Percentiles rank a stretch among this genome's conserved stretches.
Conservation (phyloP, 176 grass and related monocot genomes). For the Oryza longistaminata region DNA sequence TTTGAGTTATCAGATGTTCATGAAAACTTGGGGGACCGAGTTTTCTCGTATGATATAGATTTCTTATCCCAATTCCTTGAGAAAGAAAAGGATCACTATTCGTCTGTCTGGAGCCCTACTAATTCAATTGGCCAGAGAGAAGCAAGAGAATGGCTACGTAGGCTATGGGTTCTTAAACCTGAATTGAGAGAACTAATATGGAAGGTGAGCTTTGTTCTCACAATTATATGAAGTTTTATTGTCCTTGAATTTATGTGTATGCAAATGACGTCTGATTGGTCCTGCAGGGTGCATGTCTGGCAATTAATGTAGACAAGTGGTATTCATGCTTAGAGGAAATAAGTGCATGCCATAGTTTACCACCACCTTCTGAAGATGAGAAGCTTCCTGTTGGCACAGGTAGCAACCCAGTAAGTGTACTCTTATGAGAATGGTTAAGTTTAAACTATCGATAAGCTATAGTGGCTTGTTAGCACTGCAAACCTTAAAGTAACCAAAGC, state of each 20-base stretch:
- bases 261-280: neutral
- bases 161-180: conserved; percentile 89
- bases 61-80: conserved; percentile 89
- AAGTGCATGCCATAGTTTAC: conserved; percentile 67
- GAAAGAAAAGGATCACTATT: conserved; percentile 85
- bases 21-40: conserved; percentile 44
- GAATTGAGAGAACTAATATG: conserved; percentile 78
- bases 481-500: conserved; percentile 8
- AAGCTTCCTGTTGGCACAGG: conserved; percentile 97
- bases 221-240: conserved; percentile 16
- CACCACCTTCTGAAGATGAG: conserved; percentile 72
- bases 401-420: conserved; percentile 98
- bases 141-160: conserved; percentile 89
- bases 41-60: conserved; percentile 80
- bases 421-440: neutral
- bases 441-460: conserved; percentile 12
- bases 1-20: conserved; percentile 49
- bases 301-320: conserved; percentile 86
- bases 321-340: conserved; percentile 73
- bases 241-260: conserved; percentile 12
- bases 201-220: conserved; percentile 56
- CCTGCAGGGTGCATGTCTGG: conserved; percentile 81
- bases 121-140: conserved; percentile 93
- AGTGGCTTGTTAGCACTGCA: neutral
- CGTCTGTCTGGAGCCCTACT: conserved; percentile 83